Conservation (phyloP, 352 stramenopile genomes). For the Plasmopara halstedii region DNA sequence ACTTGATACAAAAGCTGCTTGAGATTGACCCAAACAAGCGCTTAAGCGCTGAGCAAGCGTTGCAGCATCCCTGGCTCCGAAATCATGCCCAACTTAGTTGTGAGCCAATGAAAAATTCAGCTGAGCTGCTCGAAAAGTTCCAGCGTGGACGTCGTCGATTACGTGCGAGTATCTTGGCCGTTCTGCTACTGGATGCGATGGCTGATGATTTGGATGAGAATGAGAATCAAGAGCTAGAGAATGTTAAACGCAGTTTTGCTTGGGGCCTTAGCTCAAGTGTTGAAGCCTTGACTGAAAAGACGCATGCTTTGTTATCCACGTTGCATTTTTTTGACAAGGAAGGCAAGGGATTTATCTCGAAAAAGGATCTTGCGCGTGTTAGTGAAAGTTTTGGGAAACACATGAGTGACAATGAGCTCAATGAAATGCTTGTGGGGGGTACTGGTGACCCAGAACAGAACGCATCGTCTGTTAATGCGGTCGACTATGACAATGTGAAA, state of each 20-base stretch:
- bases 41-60: conserved; percentile 53
- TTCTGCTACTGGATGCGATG: conserved; percentile 58
- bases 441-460: conserved; percentile 67
- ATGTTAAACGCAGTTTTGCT: conserved; percentile 38
- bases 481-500: conserved; percentile 77
- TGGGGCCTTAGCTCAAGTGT: conserved; percentile 70
- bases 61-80: conserved; percentile 66
- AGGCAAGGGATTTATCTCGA: conserved; percentile 76
- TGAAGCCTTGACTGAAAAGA: conserved; percentile 60
- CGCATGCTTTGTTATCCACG: conserved; percentile 54
- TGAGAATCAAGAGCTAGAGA: conserved; percentile 25
- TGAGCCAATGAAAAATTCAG: conserved; percentile 56
- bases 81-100: conserved; percentile 46
- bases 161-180: conserved; percentile 68
- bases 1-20: conserved; percentile 69
- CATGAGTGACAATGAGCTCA: conserved; percentile 68
- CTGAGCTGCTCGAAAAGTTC: conserved; percentile 69
- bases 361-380: conserved; percentile 65
- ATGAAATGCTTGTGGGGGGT: conserved; percentile 75
- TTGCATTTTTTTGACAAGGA: conserved; percentile 73
- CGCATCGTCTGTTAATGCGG: conserved; percentile 35
- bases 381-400: conserved; percentile 61
- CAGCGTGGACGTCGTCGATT: conserved; percentile 66
- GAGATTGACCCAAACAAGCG: conserved; percentile 54
- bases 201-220: conserved; percentile 34